Percentiles rank a stretch among this genome's conserved stretches.
These are phyloP conservation scores for Penicillium sp. DNA, from an alignment of 2,329 filamentous ascomycete species.

Conservation along the genomic window DNA sequence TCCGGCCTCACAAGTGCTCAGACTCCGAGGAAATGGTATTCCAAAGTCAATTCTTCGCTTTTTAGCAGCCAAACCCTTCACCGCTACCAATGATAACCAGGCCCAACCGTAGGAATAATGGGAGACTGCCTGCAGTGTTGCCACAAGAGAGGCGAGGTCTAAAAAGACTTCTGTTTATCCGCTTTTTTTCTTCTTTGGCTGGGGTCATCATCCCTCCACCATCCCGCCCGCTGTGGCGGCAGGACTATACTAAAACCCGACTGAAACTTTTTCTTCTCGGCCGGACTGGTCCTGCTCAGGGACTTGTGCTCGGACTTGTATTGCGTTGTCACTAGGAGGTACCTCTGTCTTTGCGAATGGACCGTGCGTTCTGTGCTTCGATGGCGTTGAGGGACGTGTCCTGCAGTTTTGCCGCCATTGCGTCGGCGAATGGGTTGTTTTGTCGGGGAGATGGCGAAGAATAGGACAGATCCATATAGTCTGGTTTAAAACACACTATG, in stretches of 20 bases:
- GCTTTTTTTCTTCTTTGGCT: neutral
- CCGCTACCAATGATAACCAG: conserved; percentile 11
- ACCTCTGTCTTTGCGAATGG: conserved; percentile 2
- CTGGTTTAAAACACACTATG: neutral
- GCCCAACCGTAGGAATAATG: neutral
- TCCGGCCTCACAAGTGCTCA: conserved; percentile 7
- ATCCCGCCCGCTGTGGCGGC: neutral
- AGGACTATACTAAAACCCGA: neutral
- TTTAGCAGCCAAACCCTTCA: conserved; percentile 11
- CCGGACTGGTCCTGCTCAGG: conserved; percentile 1
- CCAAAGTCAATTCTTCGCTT: conserved; percentile 20
- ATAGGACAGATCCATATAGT: conserved; percentile 3
- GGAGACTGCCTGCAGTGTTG: neutral
- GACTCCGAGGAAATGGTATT: neutral
- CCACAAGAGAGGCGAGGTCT: conserved; percentile 8
- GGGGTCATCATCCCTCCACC: neutral
- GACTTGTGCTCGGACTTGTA: conserved; percentile 11
- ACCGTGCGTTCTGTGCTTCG: neutral
- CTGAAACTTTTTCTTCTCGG: conserved; percentile 3
- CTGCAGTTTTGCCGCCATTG: conserved; percentile 20
- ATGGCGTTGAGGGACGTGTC: conserved; percentile 13
- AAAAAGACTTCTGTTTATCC: neutral
- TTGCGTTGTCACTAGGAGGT: conserved; percentile 15
- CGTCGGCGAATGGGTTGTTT: neutral
- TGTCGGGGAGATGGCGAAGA: neutral